Percentiles rank a stretch among this genome's conserved stretches.
Conservation (phyloP, 2,329 filamentous ascomycete species). For the Tolypocladium album region DNA sequence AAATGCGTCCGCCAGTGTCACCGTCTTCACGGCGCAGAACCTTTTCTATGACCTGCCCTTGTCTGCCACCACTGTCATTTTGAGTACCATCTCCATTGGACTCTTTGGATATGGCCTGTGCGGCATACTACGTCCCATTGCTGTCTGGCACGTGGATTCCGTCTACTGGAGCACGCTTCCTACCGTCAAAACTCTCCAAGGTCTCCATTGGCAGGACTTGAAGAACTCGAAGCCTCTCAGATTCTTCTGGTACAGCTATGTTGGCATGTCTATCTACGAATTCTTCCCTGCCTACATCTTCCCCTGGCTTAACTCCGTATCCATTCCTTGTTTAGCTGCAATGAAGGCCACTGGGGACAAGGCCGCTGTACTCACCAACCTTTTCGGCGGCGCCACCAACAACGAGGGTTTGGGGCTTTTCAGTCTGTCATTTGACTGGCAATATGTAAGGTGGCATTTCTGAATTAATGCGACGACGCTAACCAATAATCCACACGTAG, state of each 20-base stretch:
- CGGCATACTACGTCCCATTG: slow-evolving; percentile 40
- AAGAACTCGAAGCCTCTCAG: slow-evolving; percentile 39
- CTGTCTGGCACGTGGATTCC: slow-evolving; percentile 44
- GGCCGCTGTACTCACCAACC: neutral
- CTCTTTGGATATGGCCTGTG: slow-evolving; percentile 44
- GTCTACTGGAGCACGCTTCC: slow-evolving; percentile 46
- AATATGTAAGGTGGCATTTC: neutral
- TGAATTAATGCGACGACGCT: neutral
- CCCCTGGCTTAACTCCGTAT: slow-evolving; percentile 43
- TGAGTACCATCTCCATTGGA: slow-evolving; percentile 34
- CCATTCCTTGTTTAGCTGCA: slow-evolving; percentile 41
- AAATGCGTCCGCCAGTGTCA: slow-evolving; percentile 21
- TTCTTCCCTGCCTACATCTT: slow-evolving; percentile 44
- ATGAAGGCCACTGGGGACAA: slow-evolving; percentile 18
- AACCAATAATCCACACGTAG: neutral
- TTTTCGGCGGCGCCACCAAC: neutral
- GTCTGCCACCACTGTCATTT: neutral
- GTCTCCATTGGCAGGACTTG: slow-evolving; percentile 40
- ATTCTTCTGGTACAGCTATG: slow-evolving; percentile 40
- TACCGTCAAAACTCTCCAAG: slow-evolving; percentile 41
- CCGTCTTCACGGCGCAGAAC: neutral
- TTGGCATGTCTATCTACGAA: slow-evolving; percentile 38
- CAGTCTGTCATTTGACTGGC: neutral
- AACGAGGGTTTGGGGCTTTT: neutral
- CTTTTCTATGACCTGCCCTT: neutral